Base-by-base conservation (phyloP, 306 rosid genomes). In the Chamaecrista fasciculata region DNA sequence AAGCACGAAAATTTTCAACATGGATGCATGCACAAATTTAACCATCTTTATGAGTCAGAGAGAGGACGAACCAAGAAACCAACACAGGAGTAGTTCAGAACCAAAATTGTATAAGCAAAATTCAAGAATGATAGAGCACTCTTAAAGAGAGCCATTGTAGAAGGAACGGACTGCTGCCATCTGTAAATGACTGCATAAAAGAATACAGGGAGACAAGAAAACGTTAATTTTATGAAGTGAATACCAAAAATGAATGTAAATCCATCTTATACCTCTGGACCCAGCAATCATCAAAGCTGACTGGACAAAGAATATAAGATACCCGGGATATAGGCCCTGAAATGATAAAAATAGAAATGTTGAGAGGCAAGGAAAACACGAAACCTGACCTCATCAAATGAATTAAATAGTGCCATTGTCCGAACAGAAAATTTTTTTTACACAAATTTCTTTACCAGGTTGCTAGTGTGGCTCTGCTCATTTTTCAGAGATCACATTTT, bases 221-320 rank as follows among this genome's bases (percentile, higher is more conserved):
- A 60, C 25, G 77, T 66, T 50, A 85, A 73, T 53, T 42, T 78
- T 23, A 28, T 59, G 49, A 60, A 61, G 69, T 62, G 51, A 18
- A 18, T 39, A 66, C 46, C 44, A 20, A 14, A 61, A 4, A 70
- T 26, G 20, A 71, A 42, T 6, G 9, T 8, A 63, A 63, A 64
- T 43, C 63, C 52, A 71, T 73, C 15, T 19, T 28, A 37, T 83
- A 95, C 99, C 99, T 89, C 88, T 89, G 36, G 99, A 95, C 67
- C 99, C 99, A 60, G 97, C 90, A 73, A 95, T 95, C 99, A 95
- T 95, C 77, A 95, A 66, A 23, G 99, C 99, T 23, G 99, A 95
- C 75, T 95, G 99, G 76, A 87, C 92, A 72, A 95, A 95, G 97
- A 95, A 95, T 72, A 95, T 85, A 67, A 95, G 76, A 84, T 95